These are phyloP conservation scores for Dendrobium chrysotoxum DNA, from an alignment of 106 monocot genomes.

Conservation along the genomic window DNA sequence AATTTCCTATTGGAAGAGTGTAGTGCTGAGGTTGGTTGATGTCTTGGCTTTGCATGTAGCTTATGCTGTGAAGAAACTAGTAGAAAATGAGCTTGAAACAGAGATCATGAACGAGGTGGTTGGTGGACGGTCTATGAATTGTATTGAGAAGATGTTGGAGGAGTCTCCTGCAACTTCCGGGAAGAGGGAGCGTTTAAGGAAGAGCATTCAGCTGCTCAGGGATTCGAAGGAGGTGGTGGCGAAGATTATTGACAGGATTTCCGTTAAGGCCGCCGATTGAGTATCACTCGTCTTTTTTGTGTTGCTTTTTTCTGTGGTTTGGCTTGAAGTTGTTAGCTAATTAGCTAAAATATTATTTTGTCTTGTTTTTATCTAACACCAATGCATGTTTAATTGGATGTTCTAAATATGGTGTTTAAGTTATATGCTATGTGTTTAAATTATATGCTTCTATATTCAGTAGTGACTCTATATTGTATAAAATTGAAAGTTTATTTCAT, in stretches of 20 bases:
- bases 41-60: slow-evolving; percentile 22
- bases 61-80: slow-evolving; percentile 19
- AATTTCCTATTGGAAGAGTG: slow-evolving; percentile 30
- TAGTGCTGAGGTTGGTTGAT: slow-evolving; percentile 37
- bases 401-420: too few relatives aligned
- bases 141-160: slow-evolving; percentile 44
- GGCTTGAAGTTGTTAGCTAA: too few relatives aligned
- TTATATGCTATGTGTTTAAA: too few relatives aligned
- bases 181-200: slow-evolving; percentile 52
- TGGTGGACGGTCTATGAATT: neutral
- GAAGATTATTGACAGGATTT: slow-evolving; percentile 33
- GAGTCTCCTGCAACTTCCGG: slow-evolving; percentile 25
- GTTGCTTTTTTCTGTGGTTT: too few relatives aligned
- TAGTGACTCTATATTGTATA: too few relatives aligned
- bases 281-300: too few relatives aligned
- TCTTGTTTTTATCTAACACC: too few relatives aligned
- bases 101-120: slow-evolving; percentile 28
- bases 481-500: too few relatives aligned
- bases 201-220: slow-evolving; percentile 38
- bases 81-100: slow-evolving; percentile 35
- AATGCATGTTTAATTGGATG: too few relatives aligned
- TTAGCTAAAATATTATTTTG: too few relatives aligned
- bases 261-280: neutral
- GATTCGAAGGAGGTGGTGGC: slow-evolving; percentile 46
- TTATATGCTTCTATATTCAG: too few relatives aligned